Base-by-base conservation (phyloP, 163 green algal species). In the Volvox carteri region DNA sequence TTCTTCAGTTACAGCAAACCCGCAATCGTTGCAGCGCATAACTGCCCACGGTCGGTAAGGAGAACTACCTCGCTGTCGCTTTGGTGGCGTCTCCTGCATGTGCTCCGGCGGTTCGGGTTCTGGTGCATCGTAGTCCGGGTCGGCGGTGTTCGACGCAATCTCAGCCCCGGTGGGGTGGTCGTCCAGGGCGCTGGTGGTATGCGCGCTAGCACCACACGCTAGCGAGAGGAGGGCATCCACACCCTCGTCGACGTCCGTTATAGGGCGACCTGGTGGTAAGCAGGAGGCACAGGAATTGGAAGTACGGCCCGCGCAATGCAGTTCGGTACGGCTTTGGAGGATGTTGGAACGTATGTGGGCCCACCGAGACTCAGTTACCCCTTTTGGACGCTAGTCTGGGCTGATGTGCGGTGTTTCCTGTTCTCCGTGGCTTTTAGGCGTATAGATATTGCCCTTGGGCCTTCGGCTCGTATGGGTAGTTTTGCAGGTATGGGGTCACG, bases 191-290 rank as follows among this genome's bases (percentile, higher is more conserved):
- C 73, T 37, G 18, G 79, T 60, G 2, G 39, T 30, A 54, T 93
- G 92, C 14, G 93, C 92, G 35, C 93, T 78, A 9, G 93, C 92
- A n/a, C 93, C 81, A 9, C 72, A 89, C 2, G 94, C 92, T 39
- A 96, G 85, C 3, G 91, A 94, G 44, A 95, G 88, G 77, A 96
- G 88, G 2, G 92, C 94, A 37, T 95, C 92, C 12, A 94, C 90
- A 4, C 92, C 91, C 56, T 94, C 93, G 23, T 90, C 90, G 0
- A 92, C 86, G 44, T 95, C 93, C 21, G 91, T 88, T 28, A 87
- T 86, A 60, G 86, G 87, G 1, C 80, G 80, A 1, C 50, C 86
- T 91, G 86, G 3, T 91, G 86, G 3, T 60, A 11, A 65, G 54
- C 54, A 65, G 5, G 28, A 65, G 54, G 54, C 12, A 65, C 28